Evolutionary conservation across 331 rosid species (phyloP).

Genomic region (Quercus phellos): DNA sequence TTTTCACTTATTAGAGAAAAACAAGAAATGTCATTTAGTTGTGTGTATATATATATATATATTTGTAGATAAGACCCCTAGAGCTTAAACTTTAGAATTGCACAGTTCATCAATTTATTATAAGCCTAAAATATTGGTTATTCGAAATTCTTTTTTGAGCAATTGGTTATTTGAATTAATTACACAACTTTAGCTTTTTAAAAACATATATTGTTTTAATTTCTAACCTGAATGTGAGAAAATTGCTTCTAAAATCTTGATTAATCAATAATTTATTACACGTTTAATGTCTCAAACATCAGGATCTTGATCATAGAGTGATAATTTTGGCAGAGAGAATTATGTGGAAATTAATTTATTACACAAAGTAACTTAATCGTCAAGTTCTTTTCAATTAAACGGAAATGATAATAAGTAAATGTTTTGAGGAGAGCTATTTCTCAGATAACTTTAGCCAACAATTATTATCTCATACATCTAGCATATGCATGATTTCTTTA

Average conservation of each 20-base stretch:
- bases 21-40: no score
- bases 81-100: no score
- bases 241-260: neutral
- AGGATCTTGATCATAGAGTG: neutral
- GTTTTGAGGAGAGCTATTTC: neutral
- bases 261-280: neutral
- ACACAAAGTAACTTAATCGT: neutral
- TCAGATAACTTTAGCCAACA: neutral
- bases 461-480: no score
- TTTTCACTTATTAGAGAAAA: no score
- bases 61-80: no score
- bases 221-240: neutral
- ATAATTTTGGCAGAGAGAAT: neutral
- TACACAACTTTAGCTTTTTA: rapidly evolving
- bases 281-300: neutral
- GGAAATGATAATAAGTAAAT: neutral
- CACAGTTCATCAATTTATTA: no score
- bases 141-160: no score
- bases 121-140: no score
- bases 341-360: neutral
- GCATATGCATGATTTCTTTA: no score
- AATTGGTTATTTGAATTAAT: no score
- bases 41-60: no score
- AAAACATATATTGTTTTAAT: neutral
- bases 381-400: neutral